These are phyloP conservation scores for Diaporthe capsici DNA, from an alignment of 2,329 filamentous ascomycete species.

Conservation along the genomic window DNA sequence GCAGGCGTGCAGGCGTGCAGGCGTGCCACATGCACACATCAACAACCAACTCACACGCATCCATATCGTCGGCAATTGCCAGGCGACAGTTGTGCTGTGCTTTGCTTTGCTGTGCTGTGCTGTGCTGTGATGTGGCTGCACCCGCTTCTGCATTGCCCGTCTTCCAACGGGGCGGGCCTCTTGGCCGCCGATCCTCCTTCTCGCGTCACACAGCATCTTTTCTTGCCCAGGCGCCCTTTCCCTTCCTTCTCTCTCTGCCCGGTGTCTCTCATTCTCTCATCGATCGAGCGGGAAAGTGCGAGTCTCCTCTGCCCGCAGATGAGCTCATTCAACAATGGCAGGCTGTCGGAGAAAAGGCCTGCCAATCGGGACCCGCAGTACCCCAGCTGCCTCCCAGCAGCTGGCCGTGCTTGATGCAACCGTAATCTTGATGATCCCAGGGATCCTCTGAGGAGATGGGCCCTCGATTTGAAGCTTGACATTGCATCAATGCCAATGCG, in stretches of 20 bases:
- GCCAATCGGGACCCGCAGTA: conserved; percentile 26
- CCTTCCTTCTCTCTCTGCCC: background rate
- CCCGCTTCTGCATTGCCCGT: conserved; percentile 18
- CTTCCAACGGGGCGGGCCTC: conserved; percentile 17
- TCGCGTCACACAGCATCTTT: conserved; percentile 9
- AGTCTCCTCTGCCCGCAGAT: background rate
- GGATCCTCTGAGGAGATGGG: conserved; percentile 14
- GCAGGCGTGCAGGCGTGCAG: background rate
- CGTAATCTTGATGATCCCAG: conserved; percentile 24
- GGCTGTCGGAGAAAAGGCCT: conserved; percentile 23
- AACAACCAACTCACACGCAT: no score
- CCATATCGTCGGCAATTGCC: conserved; percentile 17
- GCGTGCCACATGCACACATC: conserved; percentile 5
- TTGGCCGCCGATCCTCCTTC: conserved; percentile 17
- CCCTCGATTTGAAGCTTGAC: conserved; percentile 9
- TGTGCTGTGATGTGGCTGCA: conserved; percentile 22
- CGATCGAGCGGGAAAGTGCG: conserved; percentile 3
- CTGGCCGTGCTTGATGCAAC: conserved; percentile 21
- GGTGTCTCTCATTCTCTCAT: background rate
- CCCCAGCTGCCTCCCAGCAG: conserved; percentile 7
- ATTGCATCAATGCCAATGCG: conserved; percentile 15
- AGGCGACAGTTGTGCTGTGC: conserved; percentile 18
- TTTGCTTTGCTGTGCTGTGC: background rate
- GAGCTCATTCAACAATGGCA: conserved; percentile 26
- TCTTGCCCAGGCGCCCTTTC: conserved; percentile 3